These are phyloP conservation scores for Beauveria medogensis DNA, from an alignment of 2,329 filamentous ascomycete genomes.

Conservation along the genomic window DNA sequence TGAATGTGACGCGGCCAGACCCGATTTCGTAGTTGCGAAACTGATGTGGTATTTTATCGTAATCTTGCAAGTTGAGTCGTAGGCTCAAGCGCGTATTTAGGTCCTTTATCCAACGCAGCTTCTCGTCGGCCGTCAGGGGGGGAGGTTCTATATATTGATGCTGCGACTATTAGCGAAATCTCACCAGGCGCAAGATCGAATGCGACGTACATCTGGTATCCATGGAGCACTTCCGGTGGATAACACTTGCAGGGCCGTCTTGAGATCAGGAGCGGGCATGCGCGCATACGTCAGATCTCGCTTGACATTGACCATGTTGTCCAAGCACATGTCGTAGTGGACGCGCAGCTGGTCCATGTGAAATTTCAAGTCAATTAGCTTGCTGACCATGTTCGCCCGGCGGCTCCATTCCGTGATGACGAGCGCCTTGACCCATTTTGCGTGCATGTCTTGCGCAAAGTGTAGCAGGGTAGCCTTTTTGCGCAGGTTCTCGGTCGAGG, in stretches of 20 bases:
- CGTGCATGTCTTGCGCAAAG: constrained; percentile 71
- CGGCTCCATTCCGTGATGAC: constrained; percentile 88
- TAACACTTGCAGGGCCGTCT: constrained; percentile 78
- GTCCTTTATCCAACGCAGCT: constrained; percentile 67
- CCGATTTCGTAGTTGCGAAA: constrained; percentile 71
- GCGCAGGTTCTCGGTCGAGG: constrained; percentile 55
- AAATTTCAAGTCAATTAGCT: constrained; percentile 76
- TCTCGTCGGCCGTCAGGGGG: constrained; percentile 60
- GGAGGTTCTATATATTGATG: constrained; percentile 71
- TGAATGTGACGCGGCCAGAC: constrained; percentile 86
- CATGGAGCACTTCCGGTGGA: constrained; percentile 68
- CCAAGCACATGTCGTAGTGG: constrained; percentile 52
- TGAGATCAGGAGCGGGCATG: constrained; percentile 82
- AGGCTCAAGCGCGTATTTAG: constrained; percentile 78
- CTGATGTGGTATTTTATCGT: constrained; percentile 63
- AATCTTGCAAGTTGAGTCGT: constrained; percentile 77
- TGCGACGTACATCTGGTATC: constrained; percentile 63
- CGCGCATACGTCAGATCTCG: constrained; percentile 63
- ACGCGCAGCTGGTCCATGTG: constrained; percentile 60
- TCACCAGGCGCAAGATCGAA: neutral
- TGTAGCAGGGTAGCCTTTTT: constrained; percentile 72
- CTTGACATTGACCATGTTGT: constrained; percentile 64
- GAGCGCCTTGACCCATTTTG: constrained; percentile 86
- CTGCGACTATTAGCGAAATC: constrained; percentile 35
- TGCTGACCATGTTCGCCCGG: constrained; percentile 69